Evolutionary conservation across 352 stramenopile genomes (phyloP).

Genomic region (Sclerospora graminicola): DNA sequence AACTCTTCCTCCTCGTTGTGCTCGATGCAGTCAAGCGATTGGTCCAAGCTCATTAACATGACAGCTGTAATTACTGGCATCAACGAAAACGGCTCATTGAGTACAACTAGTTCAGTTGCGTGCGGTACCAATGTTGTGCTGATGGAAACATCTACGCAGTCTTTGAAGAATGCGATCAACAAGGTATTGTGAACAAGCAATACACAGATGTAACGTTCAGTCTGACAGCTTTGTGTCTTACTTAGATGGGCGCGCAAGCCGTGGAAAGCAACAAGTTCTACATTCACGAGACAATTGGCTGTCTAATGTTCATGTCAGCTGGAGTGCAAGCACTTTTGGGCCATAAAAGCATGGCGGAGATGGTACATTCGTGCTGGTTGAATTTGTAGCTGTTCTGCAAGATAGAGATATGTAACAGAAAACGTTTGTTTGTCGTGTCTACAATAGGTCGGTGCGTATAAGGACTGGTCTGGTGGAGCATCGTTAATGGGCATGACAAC

Average conservation of each 20-base stretch:
- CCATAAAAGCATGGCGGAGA: slow-evolving; percentile 83
- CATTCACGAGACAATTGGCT: slow-evolving; percentile 73
- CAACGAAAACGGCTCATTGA: slow-evolving; percentile 75
- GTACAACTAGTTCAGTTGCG: slow-evolving; percentile 66
- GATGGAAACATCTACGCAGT: slow-evolving; percentile 80
- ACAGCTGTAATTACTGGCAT: slow-evolving; percentile 80
- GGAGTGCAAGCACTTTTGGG: slow-evolving; percentile 76
- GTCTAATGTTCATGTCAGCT: slow-evolving; percentile 81
- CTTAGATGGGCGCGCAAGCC: slow-evolving; percentile 65
- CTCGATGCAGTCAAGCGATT: slow-evolving; percentile 75
- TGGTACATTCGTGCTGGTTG: slow-evolving; percentile 27
- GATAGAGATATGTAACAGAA: neutral
- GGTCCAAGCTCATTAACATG: slow-evolving; percentile 78
- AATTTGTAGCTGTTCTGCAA: neutral
- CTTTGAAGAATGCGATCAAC: slow-evolving; percentile 77
- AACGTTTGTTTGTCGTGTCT: neutral
- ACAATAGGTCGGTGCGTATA: slow-evolving; percentile 70
- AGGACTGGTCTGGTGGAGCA: slow-evolving; percentile 68
- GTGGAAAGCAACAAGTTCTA: slow-evolving; percentile 73
- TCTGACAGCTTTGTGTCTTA: slow-evolving; percentile 1
- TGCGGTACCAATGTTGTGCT: slow-evolving; percentile 73
- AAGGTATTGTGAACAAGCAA: slow-evolving; percentile 25
- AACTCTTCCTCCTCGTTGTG: slow-evolving; percentile 52
- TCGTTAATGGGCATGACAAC: slow-evolving; percentile 84
- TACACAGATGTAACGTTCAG: neutral